Base-by-base conservation (phyloP, 2,329 filamentous ascomycete species). In the Thyridium curvatum region DNA sequence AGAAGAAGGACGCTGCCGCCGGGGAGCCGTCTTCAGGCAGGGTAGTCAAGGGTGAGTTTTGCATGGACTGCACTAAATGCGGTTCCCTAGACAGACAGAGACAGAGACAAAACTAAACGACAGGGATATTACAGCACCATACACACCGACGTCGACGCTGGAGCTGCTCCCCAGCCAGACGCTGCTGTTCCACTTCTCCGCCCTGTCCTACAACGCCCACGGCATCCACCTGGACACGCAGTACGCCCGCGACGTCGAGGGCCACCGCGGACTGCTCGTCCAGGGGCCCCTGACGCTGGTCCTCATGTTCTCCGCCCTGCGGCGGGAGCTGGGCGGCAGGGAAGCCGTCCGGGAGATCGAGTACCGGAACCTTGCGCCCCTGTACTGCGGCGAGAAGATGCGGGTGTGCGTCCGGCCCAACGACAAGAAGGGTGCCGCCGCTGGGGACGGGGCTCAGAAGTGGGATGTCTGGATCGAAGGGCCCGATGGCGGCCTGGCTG, bases 151-250 rank as follows among this genome's bases (percentile, higher is more conserved):
- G 13, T 59, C 63, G 44, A 54, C 54, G 16, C 55, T 84, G 49
- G 64, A 66, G 1, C 63, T 95, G 17, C 74, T 64, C 0, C 87
- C 89, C 1, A 81, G 82, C 3, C 69, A 76, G 3, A 68, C 74
- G 4, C 74, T 96, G 4, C 78, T 98, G 39, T 95, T 94, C 65
- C 80, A 90, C 42, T 97, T 91, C 68, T 93, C 85, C 15, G 89
- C 89, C 0, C 75, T 98, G 28, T 91, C 86, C 3, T 90, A 88
- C 68, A 98, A 98, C 60, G 87, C 88, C 2, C 93, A 98, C 61
- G 71, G 75, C 13, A 96, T 98, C 50, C 93, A 98, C 62, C 71
- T 94, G 16, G 86, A 96, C 58, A 74, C 72, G 2, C 55, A 71
- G 32, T 94, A 87, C 61, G 81, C 80, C 37, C 72, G 73, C 30